phyloP scores from a whole-genome alignment of 345 rosid species.

The Ricinus communis region DNA sequence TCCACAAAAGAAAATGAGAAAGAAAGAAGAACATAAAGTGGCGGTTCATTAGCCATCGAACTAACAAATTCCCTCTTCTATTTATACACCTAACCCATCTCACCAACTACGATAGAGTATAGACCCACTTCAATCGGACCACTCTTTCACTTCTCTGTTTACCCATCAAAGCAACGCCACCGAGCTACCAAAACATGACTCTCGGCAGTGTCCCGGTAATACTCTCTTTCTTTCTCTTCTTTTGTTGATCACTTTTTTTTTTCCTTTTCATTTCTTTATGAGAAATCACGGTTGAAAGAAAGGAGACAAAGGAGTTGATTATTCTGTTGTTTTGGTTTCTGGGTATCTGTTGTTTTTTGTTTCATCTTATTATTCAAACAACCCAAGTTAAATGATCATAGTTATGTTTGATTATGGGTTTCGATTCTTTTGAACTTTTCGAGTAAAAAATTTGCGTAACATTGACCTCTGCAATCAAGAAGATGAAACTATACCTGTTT shows the following conservation, averaged over 20 bases:
- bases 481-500: background rate
- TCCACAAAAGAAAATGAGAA: background rate
- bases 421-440: no score
- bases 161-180: no score
- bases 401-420: background rate
- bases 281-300: conserved; percentile 7
- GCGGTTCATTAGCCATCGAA: background rate
- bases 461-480: background rate
- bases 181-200: conserved; percentile 35
- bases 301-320: background rate
- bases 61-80: background rate
- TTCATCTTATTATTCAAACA: background rate
- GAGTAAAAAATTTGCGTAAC: no score
- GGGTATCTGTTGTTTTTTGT: background rate
- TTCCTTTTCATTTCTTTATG: conserved; percentile 16
- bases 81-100: conserved; percentile 17
- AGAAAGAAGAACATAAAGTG: background rate
- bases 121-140: background rate
- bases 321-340: conserved; percentile 4
- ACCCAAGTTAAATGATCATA: background rate
- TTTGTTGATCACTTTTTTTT: no score
- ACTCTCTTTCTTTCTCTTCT: background rate
- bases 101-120: background rate
- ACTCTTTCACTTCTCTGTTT: background rate
- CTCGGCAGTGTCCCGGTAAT: conserved; percentile 37